A percentile compares a stretch with the other conserved stretches of the same genome.
phyloP scores from a whole-genome alignment of 257 asterid genomes.

The Solanum ossicruentum region DNA sequence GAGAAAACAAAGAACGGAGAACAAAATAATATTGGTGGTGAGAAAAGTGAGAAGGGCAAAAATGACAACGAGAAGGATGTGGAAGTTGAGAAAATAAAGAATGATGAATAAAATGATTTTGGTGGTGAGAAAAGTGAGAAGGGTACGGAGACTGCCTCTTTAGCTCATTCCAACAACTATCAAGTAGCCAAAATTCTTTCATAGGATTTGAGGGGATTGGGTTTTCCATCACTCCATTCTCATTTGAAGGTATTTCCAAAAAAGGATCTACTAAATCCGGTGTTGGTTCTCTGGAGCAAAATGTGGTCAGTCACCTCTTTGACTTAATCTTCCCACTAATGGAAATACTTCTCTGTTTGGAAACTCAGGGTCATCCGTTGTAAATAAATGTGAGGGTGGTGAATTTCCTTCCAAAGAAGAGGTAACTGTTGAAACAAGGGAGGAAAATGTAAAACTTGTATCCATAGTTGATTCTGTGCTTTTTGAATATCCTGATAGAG shows the following conservation, averaged over 20 bases:
- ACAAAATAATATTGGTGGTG: too few relatives aligned
- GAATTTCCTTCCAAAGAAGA: constrained; percentile 19
- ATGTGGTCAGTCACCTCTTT: not conserved
- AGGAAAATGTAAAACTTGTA: constrained; percentile 53
- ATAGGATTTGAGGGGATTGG: constrained; percentile 81
- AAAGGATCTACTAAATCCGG: not conserved
- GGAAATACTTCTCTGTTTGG: constrained; percentile 39
- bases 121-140: not conserved
- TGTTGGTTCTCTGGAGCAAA: not conserved
- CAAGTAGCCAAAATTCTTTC: constrained; percentile 40
- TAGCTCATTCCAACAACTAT: too few relatives aligned
- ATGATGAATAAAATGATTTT: not conserved
- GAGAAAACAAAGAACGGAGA: too few relatives aligned
- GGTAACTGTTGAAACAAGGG: constrained; percentile 58
- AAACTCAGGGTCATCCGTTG: constrained; percentile 3
- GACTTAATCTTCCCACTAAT: not conserved
- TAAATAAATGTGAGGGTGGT: too few relatives aligned
- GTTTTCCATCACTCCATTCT: constrained; percentile 55
- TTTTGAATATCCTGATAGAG: constrained; percentile 1
- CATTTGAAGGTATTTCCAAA: constrained; percentile 38
- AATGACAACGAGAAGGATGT: too few relatives aligned
- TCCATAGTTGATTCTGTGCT: constrained; percentile 45
- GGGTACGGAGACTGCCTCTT: too few relatives aligned
- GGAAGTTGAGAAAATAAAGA: too few relatives aligned
- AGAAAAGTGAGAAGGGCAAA: too few relatives aligned